Evolutionary conservation across 2,329 filamentous ascomycete genomes (phyloP), one percentile per base, ranked within the genome.

Genomic region (Epichloe sp.): DNA sequence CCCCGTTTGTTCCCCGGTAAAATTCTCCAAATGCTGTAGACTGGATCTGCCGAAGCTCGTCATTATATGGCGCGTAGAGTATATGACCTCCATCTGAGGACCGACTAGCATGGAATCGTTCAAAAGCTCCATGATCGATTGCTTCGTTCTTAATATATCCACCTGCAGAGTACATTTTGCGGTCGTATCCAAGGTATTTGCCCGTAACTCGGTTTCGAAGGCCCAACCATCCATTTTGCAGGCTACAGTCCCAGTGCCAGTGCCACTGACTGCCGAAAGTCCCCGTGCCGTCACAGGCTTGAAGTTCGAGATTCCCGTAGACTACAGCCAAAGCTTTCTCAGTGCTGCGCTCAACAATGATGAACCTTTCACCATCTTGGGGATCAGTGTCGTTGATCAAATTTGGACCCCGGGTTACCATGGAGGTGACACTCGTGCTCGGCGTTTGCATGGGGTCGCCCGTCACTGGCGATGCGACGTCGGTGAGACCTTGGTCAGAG

Each of bases 1-100:
- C 26, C 7, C 1, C 2, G 7, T 0, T 10, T 8, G 3, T 1
- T 3, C 2, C 26, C 1, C 8, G 26, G 3, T 1, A 3, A 1
- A 31, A 31, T 31, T 0, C 26, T 10, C 7, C 23, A 6, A 2
- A 2, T 2, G 6, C 7, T 31, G 1, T 2, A 10, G 7, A 3
- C 26, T 0, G 3, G 7, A 31, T 0, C 26, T 0, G 26, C 26
- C 26, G 8, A 31, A 31, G 0, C 3, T 10, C 8, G 3, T 4
- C 1, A 31, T 10, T 0, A 31, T 10, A 10, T 26, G 41, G 41
- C 42, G 6, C 42, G n/a, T 3, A 14, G 6, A 44, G 23, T n/a
- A 14, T 34, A 6, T 44, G 23, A 2, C 42, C 2, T 10, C 23
- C 14, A 31, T n/a, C 15, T 3, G 14, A 7, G 6, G 42, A 26